A percentile compares a stretch with the other conserved stretches of the same genome.
Evolutionary conservation across 2,329 filamentous ascomycete species (phyloP).

Genomic region (Arachnomyces sp.): DNA sequence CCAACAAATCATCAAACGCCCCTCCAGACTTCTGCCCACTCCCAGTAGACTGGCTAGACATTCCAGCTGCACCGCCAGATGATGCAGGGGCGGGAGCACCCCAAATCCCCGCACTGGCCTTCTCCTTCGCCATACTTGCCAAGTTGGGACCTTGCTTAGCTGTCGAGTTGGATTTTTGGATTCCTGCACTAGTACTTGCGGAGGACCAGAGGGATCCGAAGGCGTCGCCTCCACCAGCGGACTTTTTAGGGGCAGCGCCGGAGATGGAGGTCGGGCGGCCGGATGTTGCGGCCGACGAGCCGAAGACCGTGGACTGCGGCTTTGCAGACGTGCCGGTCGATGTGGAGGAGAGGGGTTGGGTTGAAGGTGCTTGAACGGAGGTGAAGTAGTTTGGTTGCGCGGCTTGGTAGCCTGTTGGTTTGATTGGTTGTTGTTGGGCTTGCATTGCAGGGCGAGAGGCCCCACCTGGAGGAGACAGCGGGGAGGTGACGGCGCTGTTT

Average conservation of each 20-base stretch:
- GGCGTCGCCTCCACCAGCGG: slow-evolving; percentile 63
- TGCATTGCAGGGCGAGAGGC: slow-evolving; percentile 33
- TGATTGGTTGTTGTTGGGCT: slow-evolving; percentile 41
- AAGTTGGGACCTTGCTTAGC: slow-evolving; percentile 64
- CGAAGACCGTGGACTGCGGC: slow-evolving; percentile 29
- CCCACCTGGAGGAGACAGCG: slow-evolving; percentile 55
- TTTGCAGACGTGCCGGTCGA: slow-evolving; percentile 22
- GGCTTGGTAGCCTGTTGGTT: slow-evolving; percentile 62
- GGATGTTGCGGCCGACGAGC: slow-evolving; percentile 30
- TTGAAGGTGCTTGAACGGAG: slow-evolving; percentile 50
- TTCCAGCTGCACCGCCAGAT: slow-evolving; percentile 17
- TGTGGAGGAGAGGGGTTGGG: slow-evolving; percentile 23
- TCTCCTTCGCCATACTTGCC: slow-evolving; percentile 95
- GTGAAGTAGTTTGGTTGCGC: slow-evolving; percentile 91
- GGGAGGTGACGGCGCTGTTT: slow-evolving; percentile 45
- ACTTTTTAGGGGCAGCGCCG: slow-evolving; percentile 30
- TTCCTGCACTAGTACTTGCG: slow-evolving; percentile 59
- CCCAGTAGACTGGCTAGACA: slow-evolving; percentile 20
- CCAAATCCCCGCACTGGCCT: slow-evolving; percentile 92
- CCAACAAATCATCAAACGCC: slow-evolving; percentile 33
- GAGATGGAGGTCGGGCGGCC: slow-evolving; percentile 20
- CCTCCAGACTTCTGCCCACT: slow-evolving; percentile 26
- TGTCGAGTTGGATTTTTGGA: slow-evolving; percentile 62
- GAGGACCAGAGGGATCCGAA: slow-evolving; percentile 77
- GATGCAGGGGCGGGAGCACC: slow-evolving; percentile 57